Base-by-base conservation (phyloP, 192 early-diverging fungal species). In the Chytriomyces confervae region DNA sequence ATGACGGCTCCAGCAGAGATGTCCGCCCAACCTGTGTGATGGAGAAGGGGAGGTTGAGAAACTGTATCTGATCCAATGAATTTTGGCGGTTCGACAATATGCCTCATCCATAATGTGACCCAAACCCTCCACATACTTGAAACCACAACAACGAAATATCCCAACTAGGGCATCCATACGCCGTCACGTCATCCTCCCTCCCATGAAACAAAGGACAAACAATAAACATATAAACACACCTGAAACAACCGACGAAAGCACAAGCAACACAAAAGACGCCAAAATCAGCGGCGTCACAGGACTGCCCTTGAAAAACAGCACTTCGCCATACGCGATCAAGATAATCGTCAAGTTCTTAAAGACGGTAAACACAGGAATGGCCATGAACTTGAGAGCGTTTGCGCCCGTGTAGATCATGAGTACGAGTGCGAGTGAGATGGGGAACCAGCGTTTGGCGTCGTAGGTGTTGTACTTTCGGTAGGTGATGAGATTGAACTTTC, bases 301-400 rank as follows among this genome's bases (percentile, higher is more conserved):
- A 20, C 94, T 48, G 16, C 89, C 93, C n/a, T 88, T 87, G 78
- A 96, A 93, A 83, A 93, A 92, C 60, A 90, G 84, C 13, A 91
- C 92, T 83, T 99, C 97, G 60, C 92, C 93, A 78, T 95, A 97
- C 13, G 97, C 97, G 77, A 97, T 96, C 24, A 95, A 82, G 80
- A 99, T 97, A 79, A 99, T 99, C 51, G 97, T 99, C 77, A 97
- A 80, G 86, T 99, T 99, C 86, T 99, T 99, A 87, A 98, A 99
- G 72, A 99, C 92, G 43, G 97, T 99, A 78, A 97, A 98, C 47
- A 99, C 84, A 16, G 97, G 94, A 68, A 99, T 95, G 68, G 92
- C 89, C 50, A 99, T 88, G 83, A 90, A 97, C 80, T 97, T 94
- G 6, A 99, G 82, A 51, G 95, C 92, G 82, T 97, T 97, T 65